Percentiles rank a stretch among this genome's conserved stretches.
Evolutionary conservation across 352 stramenopile species (phyloP).

Genomic region (Blastocystis sp.): DNA sequence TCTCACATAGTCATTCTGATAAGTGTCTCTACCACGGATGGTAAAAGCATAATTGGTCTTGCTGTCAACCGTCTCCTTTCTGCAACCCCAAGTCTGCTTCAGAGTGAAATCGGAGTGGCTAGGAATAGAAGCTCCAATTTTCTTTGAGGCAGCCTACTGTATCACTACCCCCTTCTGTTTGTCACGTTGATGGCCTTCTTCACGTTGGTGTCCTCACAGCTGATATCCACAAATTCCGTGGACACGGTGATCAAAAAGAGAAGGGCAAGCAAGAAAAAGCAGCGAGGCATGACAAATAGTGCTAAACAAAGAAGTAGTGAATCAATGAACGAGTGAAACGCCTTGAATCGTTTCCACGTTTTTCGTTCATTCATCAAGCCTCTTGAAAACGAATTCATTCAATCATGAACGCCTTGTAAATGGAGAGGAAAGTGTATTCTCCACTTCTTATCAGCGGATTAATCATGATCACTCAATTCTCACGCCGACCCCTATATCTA

Average conservation of each 20-base stretch:
- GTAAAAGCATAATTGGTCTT: slow-evolving; percentile 19
- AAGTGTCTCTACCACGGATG: slow-evolving; percentile 5
- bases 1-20: neutral
- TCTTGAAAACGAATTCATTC: too few species aligned
- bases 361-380: too few species aligned
- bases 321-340: too few species aligned
- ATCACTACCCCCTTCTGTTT: too few species aligned
- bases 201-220: slow-evolving; percentile 21
- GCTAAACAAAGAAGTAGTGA: too few species aligned
- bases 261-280: neutral
- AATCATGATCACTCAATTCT: too few species aligned
- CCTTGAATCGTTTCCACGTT: too few species aligned
- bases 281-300: neutral
- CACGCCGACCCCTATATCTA: too few species aligned
- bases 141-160: neutral
- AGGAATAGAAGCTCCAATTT: neutral
- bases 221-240: slow-evolving; percentile 20
- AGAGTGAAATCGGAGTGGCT: too few species aligned
- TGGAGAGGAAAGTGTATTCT: too few species aligned
- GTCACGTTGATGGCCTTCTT: slow-evolving; percentile 40
- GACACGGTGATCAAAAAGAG: slow-evolving; percentile 8
- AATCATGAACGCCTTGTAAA: too few species aligned
- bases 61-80: neutral
- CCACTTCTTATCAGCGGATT: too few species aligned
- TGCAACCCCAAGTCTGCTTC: slow-evolving; percentile 10